Evolutionary conservation across 208 protist species (phyloP).

Genomic region (Leishmania braziliensis): DNA sequence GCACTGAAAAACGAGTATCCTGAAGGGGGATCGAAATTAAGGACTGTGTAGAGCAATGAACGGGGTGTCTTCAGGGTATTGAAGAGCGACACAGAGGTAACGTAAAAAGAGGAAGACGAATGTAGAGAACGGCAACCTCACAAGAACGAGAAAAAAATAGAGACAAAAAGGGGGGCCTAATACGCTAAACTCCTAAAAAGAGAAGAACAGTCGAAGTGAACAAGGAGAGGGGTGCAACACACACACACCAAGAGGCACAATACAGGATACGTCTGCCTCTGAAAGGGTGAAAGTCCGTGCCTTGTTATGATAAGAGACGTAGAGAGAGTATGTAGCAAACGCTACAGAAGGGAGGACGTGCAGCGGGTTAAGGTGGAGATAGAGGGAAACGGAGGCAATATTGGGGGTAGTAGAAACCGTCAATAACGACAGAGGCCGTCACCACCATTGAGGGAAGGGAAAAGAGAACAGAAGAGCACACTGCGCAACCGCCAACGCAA

Average conservation of each 20-base stretch:
- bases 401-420: neutral
- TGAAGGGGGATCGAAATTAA: neutral
- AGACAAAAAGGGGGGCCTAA: neutral
- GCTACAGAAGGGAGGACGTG: no score
- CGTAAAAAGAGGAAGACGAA: neutral
- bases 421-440: neutral
- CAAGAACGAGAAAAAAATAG: neutral
- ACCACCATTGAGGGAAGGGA: neutral
- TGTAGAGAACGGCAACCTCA: neutral
- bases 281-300: neutral
- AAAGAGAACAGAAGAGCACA: slow-evolving; percentile 15
- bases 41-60: no score
- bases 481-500: neutral
- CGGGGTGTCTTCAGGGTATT: neutral
- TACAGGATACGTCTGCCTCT: neutral
- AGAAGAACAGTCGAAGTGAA: neutral
- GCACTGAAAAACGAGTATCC: neutral
- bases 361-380: neutral
- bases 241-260: neutral
- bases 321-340: neutral
- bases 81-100: neutral
- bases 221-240: neutral
- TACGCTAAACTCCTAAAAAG: slow-evolving; percentile 5
- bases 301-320: neutral
- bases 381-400: neutral